phyloP scores from a whole-genome alignment of 805 yeast species.

The Ogataea siamensis region DNA sequence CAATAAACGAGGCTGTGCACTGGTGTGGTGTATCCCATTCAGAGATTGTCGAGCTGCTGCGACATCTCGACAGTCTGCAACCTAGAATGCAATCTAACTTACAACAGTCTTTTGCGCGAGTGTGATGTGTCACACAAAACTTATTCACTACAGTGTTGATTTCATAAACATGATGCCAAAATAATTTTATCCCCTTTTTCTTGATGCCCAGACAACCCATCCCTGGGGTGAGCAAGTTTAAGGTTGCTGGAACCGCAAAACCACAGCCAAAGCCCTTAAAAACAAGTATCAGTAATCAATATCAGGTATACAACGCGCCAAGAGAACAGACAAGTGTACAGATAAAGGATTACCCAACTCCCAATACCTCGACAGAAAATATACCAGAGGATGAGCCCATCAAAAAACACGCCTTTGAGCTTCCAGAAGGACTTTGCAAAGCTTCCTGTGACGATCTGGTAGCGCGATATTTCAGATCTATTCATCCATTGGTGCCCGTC shows the following conservation, averaged over 20 bases:
- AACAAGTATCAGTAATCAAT: too few species aligned
- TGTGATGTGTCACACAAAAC: constrained; percentile 1
- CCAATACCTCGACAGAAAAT: constrained; percentile 7
- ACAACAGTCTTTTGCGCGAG: background rate
- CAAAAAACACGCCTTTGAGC: background rate
- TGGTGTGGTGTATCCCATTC: too few species aligned
- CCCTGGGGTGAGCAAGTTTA: constrained; percentile 9
- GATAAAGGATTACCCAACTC: constrained; percentile 4
- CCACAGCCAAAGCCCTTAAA: too few species aligned
- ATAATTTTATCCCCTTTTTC: constrained; percentile 31
- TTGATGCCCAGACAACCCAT: constrained; percentile 16
- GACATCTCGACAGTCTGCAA: too few species aligned
- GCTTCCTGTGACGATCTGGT: constrained; percentile 1
- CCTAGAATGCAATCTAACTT: too few species aligned
- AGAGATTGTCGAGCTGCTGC: too few species aligned
- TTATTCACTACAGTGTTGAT: background rate
- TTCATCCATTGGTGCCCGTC: constrained; percentile 3
- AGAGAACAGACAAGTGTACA: too few species aligned
- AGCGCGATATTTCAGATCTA: background rate
- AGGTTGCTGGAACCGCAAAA: constrained; percentile 1
- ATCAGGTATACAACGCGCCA: too few species aligned
- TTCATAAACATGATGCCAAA: too few species aligned
- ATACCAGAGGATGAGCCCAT: background rate
- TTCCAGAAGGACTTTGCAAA: constrained; percentile 1
- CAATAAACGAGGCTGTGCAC: background rate